These are phyloP conservation scores for Sordariomycetes sp. DNA, from an alignment of 2,329 filamentous ascomycete species.

Conservation along the genomic window DNA sequence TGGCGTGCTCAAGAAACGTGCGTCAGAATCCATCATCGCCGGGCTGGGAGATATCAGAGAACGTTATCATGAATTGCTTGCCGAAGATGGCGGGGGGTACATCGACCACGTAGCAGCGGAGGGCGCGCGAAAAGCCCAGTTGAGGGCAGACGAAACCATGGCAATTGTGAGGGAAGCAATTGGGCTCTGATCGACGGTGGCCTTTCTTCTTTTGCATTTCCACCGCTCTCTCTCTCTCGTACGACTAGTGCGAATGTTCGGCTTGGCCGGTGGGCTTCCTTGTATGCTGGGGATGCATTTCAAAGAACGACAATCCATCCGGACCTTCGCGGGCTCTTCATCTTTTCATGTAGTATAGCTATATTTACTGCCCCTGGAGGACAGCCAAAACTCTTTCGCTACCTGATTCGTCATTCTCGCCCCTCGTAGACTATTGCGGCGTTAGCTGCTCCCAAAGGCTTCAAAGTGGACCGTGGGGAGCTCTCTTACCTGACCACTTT, in stretches of 20 bases:
- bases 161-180: slow-evolving; percentile 33
- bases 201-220: background rate
- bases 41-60: slow-evolving; percentile 41
- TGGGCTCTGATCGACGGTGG: slow-evolving; percentile 22
- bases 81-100: slow-evolving; percentile 29
- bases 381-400: slow-evolving; percentile 61
- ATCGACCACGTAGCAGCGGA: slow-evolving; percentile 43
- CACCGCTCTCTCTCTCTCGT: background rate
- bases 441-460: background rate
- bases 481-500: slow-evolving; percentile 47
- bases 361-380: slow-evolving; percentile 47
- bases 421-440: slow-evolving; percentile 42
- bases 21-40: slow-evolving; percentile 41
- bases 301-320: background rate
- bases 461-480: background rate
- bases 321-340: background rate
- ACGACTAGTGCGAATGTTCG: background rate
- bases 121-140: slow-evolving; percentile 47
- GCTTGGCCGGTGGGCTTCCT: background rate
- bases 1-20: slow-evolving; percentile 31
- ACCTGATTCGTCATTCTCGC: slow-evolving; percentile 50
- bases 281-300: background rate
- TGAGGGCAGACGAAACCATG: slow-evolving; percentile 48
- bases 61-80: slow-evolving; percentile 39
- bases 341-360: slow-evolving; percentile 34